Evolutionary conservation across 371 early-diverging fungal species (phyloP).

Genomic region (Mycotypha africana): DNA sequence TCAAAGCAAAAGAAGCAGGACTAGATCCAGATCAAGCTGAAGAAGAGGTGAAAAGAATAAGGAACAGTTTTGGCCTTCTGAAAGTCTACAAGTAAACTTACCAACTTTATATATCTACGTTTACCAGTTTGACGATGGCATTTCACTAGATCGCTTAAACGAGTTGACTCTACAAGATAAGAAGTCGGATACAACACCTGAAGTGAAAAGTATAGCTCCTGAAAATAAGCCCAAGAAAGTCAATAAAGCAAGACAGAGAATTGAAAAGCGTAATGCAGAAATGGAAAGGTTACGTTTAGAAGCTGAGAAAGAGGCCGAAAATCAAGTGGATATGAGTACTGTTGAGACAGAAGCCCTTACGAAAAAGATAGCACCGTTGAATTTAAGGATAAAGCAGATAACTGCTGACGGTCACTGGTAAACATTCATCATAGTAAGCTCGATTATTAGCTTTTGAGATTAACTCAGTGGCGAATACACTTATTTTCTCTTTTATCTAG

Average conservation of each 20-base stretch:
- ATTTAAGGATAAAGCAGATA: conserved; percentile 50
- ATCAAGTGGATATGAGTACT: conserved; percentile 66
- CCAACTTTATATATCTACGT: not conserved
- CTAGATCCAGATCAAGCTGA: conserved; percentile 1
- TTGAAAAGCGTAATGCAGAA: conserved; percentile 71
- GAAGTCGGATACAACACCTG: conserved; percentile 6
- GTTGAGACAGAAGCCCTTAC: conserved; percentile 71
- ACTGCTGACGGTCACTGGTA: conserved; percentile 86
- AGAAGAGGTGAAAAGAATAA: no score
- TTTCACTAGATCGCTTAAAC: conserved; percentile 32
- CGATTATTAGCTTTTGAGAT: no score
- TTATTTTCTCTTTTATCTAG: conserved; percentile 28
- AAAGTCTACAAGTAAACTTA: not conserved
- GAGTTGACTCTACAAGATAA: conserved; percentile 31
- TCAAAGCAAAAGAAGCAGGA: conserved; percentile 18
- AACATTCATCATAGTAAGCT: conserved; percentile 1
- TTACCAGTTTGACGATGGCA: conserved; percentile 28
- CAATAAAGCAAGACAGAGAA: conserved; percentile 60
- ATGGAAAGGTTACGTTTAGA: conserved; percentile 69
- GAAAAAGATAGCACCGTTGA: conserved; percentile 39
- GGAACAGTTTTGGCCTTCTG: not conserved
- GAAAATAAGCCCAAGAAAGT: conserved; percentile 45
- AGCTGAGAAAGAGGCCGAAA: conserved; percentile 77
- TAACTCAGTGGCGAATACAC: not conserved
- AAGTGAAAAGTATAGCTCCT: conserved; percentile 4